Conservation (phyloP, 345 rosid genomes). For the Lenwebbia sp. region DNA sequence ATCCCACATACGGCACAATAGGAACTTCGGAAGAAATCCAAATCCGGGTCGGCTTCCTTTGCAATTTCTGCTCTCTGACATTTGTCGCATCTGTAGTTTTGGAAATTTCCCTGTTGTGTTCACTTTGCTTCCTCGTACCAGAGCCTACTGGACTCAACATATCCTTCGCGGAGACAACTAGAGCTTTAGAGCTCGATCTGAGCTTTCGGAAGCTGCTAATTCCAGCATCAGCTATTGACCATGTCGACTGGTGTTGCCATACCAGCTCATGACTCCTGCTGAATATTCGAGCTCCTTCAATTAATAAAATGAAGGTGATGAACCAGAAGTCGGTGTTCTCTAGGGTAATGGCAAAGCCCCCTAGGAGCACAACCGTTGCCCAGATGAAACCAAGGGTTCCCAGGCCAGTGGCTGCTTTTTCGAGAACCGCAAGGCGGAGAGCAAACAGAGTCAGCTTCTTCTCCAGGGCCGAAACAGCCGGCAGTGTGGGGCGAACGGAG, state of each 20-base stretch:
- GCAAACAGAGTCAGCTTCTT: neutral
- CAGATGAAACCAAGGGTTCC: constrained; percentile 82
- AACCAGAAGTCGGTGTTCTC: neutral
- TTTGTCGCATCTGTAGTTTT: neutral
- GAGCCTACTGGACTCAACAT: neutral
- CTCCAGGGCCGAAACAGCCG: neutral
- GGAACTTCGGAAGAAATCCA: neutral
- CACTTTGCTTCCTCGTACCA: neutral
- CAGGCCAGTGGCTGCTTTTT: constrained; percentile 50
- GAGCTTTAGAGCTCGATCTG: neutral
- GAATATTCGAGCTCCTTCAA: neutral
- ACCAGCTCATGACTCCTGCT: neutral
- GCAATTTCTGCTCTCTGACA: neutral
- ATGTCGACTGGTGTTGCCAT: neutral
- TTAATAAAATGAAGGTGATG: neutral
- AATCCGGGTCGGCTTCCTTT: neutral
- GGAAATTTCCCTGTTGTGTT: neutral
- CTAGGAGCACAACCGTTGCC: constrained; percentile 84
- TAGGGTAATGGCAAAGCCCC: constrained; percentile 30
- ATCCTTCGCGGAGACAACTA: neutral
- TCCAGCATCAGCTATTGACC: neutral
- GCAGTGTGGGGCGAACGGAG: neutral
- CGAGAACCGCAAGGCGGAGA: neutral
- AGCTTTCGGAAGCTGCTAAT: neutral
- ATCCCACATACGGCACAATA: neutral